These are phyloP conservation scores for Penicillium polonicum DNA, from an alignment of 2,329 filamentous ascomycete species.

Conservation along the genomic window DNA sequence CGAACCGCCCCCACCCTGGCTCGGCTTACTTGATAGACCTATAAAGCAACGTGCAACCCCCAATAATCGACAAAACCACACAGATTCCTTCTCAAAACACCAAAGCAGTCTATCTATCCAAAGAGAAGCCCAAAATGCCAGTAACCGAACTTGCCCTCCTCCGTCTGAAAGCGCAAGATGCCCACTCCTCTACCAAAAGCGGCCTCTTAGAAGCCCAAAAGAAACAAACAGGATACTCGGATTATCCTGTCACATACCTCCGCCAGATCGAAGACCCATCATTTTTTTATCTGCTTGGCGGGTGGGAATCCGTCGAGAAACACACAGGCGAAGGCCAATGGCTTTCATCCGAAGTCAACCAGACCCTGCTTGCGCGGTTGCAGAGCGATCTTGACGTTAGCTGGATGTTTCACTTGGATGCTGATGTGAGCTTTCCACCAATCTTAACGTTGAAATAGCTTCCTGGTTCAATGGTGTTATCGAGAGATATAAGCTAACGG, in stretches of 20 bases:
- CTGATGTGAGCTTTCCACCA: constrained; percentile 27
- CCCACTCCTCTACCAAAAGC: constrained; percentile 26
- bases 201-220: constrained; percentile 37
- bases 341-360: constrained; percentile 45
- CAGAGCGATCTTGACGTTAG: constrained; percentile 41
- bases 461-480: neutral
- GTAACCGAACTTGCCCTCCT: constrained; percentile 49
- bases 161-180: constrained; percentile 30
- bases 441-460: too few relatives aligned
- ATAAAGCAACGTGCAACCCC: neutral
- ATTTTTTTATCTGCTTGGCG: constrained; percentile 47
- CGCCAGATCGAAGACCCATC: constrained; percentile 47
- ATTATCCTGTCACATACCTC: constrained; percentile 39
- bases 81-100: too few relatives aligned
- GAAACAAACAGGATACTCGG: constrained; percentile 40
- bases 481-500: neutral
- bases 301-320: constrained; percentile 45
- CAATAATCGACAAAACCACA: too few relatives aligned
- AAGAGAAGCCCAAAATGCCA: constrained; percentile 2
- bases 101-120: neutral
- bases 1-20: neutral
- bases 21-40: neutral
- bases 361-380: constrained; percentile 38
- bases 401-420: constrained; percentile 47
- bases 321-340: constrained; percentile 42